Conservation (phyloP, 176 grass and related monocot species). For the Oryza nivara region DNA sequence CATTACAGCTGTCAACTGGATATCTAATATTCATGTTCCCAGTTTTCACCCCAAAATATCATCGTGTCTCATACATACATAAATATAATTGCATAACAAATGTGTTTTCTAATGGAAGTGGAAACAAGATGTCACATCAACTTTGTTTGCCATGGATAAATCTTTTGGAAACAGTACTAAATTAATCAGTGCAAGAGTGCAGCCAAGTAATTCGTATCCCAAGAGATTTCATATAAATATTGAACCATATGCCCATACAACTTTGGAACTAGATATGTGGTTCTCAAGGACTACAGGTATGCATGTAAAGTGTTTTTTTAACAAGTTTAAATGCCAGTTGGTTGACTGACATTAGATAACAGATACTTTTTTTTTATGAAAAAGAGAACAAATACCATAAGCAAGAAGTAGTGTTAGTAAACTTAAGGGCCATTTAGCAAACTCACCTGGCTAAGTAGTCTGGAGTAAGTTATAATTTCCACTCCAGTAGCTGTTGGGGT, state of each 20-base stretch:
- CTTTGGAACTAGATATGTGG: background rate
- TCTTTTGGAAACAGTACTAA: background rate
- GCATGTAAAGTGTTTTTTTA: no score
- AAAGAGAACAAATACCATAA: background rate
- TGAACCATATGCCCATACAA: background rate
- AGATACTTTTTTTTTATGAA: no score
- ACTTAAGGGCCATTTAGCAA: constrained; percentile 1
- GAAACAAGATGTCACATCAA: background rate
- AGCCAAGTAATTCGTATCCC: background rate
- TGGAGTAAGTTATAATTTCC: constrained; percentile 74
- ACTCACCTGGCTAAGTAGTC: constrained; percentile 60
- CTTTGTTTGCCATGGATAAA: background rate
- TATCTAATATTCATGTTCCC: no score
- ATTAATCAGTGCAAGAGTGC: background rate
- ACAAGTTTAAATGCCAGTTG: no score
- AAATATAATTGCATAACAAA: no score
- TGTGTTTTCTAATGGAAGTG: background rate
- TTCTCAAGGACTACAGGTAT: background rate
- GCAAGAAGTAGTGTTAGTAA: background rate
- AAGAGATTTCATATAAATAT: background rate
- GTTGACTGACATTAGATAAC: no score
- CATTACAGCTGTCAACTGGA: no score
- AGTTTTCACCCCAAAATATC: no score
- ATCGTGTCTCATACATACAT: no score
- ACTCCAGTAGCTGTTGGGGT: constrained; percentile 50